A percentile compares a stretch with the other conserved stretches of the same genome.
phyloP scores from a whole-genome alignment of 768 basidiomycete species.

The Pisolithus orientalis region DNA sequence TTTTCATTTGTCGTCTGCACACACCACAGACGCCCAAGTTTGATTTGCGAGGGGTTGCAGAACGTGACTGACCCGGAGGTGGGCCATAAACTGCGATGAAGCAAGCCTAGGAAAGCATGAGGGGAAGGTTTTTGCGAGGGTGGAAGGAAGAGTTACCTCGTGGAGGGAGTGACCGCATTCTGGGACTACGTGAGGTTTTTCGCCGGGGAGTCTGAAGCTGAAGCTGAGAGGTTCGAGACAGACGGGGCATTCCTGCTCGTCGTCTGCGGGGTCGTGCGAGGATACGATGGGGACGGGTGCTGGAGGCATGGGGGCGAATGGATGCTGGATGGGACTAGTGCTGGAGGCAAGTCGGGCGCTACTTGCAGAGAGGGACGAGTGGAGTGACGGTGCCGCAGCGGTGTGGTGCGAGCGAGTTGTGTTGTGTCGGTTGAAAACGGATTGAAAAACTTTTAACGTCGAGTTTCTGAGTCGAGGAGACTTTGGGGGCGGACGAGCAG shows the following conservation, averaged over 20 bases:
- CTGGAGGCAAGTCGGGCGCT: slow-evolving; percentile 37
- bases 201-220: slow-evolving; percentile 88
- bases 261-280: slow-evolving; percentile 52
- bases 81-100: slow-evolving; percentile 96
- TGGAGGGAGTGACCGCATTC: slow-evolving; percentile 98
- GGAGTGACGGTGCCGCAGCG: slow-evolving; percentile 33
- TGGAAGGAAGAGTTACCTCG: slow-evolving; percentile 42
- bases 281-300: slow-evolving; percentile 72
- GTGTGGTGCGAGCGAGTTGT: slow-evolving; percentile 39
- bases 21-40: slow-evolving; percentile 95
- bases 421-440: slow-evolving; percentile 47
- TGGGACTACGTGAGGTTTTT: slow-evolving; percentile 96
- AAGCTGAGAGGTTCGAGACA: slow-evolving; percentile 94
- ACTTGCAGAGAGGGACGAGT: slow-evolving; percentile 37
- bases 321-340: slow-evolving; percentile 31
- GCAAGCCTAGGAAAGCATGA: slow-evolving; percentile 60
- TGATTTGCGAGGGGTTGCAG: slow-evolving; percentile 57
- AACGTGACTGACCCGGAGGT: slow-evolving; percentile 52
- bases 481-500: slow-evolving; percentile 29
- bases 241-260: slow-evolving; percentile 92
- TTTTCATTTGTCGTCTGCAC: slow-evolving; percentile 93
- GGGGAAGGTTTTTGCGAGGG: not conserved
- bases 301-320: slow-evolving; percentile 54
- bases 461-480: slow-evolving; percentile 29
- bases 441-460: slow-evolving; percentile 36